These are phyloP conservation scores for Apiotrichum akiyoshidainum DNA, from an alignment of 1,284 basidiomycete genomes.

Conservation along the genomic window DNA sequence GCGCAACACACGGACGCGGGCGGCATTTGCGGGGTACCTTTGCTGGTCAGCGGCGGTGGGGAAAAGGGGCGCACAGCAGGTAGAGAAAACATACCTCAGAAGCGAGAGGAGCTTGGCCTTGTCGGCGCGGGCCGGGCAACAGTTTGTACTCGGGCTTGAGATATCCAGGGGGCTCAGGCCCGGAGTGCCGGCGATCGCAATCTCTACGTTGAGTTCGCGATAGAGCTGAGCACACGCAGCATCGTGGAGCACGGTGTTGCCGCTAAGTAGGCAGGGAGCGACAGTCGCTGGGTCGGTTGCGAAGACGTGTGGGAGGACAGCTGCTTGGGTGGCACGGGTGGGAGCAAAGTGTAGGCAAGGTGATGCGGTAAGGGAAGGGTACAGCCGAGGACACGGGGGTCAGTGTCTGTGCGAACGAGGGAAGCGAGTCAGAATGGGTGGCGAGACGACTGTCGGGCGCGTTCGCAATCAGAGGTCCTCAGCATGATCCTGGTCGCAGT, in stretches of 20 bases:
- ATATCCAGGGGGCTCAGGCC: not conserved
- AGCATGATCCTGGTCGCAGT: not conserved
- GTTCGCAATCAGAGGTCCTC: not conserved
- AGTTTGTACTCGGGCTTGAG: not conserved
- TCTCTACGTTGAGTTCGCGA: constrained; percentile 15
- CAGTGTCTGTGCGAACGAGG: not conserved
- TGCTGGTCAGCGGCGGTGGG: not conserved
- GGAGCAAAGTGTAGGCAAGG: not conserved
- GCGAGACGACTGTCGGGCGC: not conserved
- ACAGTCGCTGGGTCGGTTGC: not conserved
- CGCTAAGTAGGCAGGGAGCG: constrained; percentile 4
- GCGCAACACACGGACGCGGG: constrained; percentile 14
- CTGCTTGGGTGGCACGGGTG: constrained; percentile 4
- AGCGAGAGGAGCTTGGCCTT: constrained; percentile 6
- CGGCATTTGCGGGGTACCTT: constrained; percentile 11
- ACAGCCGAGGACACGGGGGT: not conserved
- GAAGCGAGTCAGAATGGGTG: not conserved
- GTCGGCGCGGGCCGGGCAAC: constrained; percentile 13
- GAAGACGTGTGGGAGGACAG: constrained; percentile 14
- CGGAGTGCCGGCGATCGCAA: constrained; percentile 15
- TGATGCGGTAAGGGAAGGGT: not conserved
- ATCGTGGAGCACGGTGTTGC: constrained; percentile 6
- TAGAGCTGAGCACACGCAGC: constrained; percentile 5
- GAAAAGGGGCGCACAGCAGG: not conserved
- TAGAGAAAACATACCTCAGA: constrained; percentile 8